phyloP scores from a whole-genome alignment of 2,329 filamentous ascomycete genomes.

The Aspergillus awamori region DNA sequence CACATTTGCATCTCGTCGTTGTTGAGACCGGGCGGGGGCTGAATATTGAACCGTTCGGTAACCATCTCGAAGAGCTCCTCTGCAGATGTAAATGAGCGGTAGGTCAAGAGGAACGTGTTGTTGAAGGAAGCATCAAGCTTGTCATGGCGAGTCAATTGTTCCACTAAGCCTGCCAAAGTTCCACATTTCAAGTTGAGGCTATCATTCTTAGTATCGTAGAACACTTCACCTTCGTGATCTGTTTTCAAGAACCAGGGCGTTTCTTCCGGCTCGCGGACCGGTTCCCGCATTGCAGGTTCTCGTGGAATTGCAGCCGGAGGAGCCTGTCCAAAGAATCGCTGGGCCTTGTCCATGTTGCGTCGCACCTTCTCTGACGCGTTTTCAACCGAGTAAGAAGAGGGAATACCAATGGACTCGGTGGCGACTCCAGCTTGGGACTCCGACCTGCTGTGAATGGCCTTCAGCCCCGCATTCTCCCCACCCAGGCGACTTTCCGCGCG shows the following conservation, averaged over 20 bases:
- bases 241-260: constrained; percentile 81
- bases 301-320: constrained; percentile 44
- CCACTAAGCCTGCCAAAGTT: constrained; percentile 83
- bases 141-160: constrained; percentile 94
- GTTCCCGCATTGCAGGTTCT: constrained; percentile 41
- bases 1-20: constrained; percentile 79
- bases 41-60: constrained; percentile 87
- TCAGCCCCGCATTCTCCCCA: constrained; percentile 29
- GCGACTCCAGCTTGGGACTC: constrained; percentile 43
- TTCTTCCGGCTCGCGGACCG: constrained; percentile 67
- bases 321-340: constrained; percentile 52
- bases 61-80: constrained; percentile 90
- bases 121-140: constrained; percentile 95
- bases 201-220: constrained; percentile 81
- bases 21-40: constrained; percentile 80
- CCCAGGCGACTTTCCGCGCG: constrained; percentile 44
- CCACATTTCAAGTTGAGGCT: constrained; percentile 82
- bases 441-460: constrained; percentile 31
- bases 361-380: constrained; percentile 43
- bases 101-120: constrained; percentile 95
- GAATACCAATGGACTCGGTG: constrained; percentile 48
- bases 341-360: constrained; percentile 51
- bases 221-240: constrained; percentile 85
- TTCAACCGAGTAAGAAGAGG: constrained; percentile 45
- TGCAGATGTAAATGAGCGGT: constrained; percentile 90